Evolutionary conservation across 768 basidiomycete species (phyloP), one percentile per base, ranked within the genome.

Genomic region (Macrocybe gigantea): DNA sequence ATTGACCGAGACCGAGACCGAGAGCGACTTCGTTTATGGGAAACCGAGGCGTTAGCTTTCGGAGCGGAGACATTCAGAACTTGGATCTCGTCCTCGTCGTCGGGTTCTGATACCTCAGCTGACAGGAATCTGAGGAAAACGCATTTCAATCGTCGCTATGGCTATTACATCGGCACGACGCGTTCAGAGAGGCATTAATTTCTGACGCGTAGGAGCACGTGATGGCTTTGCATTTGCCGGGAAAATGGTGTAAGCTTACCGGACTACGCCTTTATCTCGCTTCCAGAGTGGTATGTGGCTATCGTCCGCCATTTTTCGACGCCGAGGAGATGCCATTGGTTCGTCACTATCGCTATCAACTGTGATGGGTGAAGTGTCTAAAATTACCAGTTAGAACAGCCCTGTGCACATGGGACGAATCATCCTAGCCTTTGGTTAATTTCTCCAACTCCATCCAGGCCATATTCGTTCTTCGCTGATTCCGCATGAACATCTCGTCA

Each of bases 401-500:
- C 38, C 38, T 35, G 15, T 33, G n/a, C 32, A 6, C 9, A 33
- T 9, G 12, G 9, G 9, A 32, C 12, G 32, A 9, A 45, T n/a
- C 32, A 40, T 37, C 70, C 44, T 52, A 87, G 22, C 88, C 74
- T 62, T 79, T 79, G 39, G 72, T 73, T 10, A 74, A 63, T 58
- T 77, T 67, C 22, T 81, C 75, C 37, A 90, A 61, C 49, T 72
- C 74, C 58, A 70, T 77, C 83, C 87, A 88, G 3, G 73, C 67
- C 44, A 73, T 66, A 4, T 69, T 59, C 5, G 78, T 77, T 44
- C 85, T 70, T 49, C 75, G 74, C 38, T 66, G 70, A 60, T 88
- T 91, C 43, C 77, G 77, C 56, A 88, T 76, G 55, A 89, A 90
- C 62, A 79, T 69, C 11, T 77, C 79, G 61, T 90, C 86, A 43